Percentiles rank a stretch among this genome's conserved stretches.
phyloP scores from a whole-genome alignment of 768 basidiomycete genomes.

The Stropharia rugosoannulata region DNA sequence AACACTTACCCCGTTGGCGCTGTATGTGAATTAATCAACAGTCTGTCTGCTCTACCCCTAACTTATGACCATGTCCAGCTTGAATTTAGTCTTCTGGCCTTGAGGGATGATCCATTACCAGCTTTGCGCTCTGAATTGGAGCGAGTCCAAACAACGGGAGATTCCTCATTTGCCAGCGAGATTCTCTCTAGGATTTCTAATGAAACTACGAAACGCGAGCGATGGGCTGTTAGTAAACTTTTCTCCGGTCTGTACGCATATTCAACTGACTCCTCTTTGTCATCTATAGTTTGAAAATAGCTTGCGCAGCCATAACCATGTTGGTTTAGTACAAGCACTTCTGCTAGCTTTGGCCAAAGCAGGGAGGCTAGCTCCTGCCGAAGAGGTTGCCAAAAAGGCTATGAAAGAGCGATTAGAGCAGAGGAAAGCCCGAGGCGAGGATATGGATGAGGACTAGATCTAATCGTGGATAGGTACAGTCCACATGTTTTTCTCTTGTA shows the following conservation, averaged over 20 bases:
- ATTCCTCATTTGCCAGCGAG: slow-evolving; percentile 47
- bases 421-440: slow-evolving; percentile 41
- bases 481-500: slow-evolving; percentile 2
- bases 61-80: slow-evolving; percentile 45
- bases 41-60: slow-evolving; percentile 12
- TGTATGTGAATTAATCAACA: slow-evolving; percentile 45
- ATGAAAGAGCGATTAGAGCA: slow-evolving; percentile 49
- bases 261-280: slow-evolving; percentile 12
- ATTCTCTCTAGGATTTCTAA: slow-evolving; percentile 55
- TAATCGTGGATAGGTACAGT: slow-evolving; percentile 6
- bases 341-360: slow-evolving; percentile 72
- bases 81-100: slow-evolving; percentile 89
- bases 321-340: slow-evolving; percentile 76
- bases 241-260: slow-evolving; percentile 11
- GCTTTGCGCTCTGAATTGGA: slow-evolving; percentile 59
- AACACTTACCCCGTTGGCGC: slow-evolving; percentile 87
- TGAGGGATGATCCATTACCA: slow-evolving; percentile 82
- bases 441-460: slow-evolving; percentile 45
- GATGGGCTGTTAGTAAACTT: slow-evolving; percentile 70
- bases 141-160: slow-evolving; percentile 40
- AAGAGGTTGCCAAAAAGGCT: slow-evolving; percentile 40
- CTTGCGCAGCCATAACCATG: slow-evolving; percentile 82
- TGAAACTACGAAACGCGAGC: slow-evolving; percentile 73
- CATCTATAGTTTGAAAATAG: slow-evolving; percentile 78
- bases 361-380: slow-evolving; percentile 55